Percentiles rank a stretch among this genome's conserved stretches.
Evolutionary conservation across 495 filamentous ascomycete genomes (phyloP).

Genomic region (Podospora australis): DNA sequence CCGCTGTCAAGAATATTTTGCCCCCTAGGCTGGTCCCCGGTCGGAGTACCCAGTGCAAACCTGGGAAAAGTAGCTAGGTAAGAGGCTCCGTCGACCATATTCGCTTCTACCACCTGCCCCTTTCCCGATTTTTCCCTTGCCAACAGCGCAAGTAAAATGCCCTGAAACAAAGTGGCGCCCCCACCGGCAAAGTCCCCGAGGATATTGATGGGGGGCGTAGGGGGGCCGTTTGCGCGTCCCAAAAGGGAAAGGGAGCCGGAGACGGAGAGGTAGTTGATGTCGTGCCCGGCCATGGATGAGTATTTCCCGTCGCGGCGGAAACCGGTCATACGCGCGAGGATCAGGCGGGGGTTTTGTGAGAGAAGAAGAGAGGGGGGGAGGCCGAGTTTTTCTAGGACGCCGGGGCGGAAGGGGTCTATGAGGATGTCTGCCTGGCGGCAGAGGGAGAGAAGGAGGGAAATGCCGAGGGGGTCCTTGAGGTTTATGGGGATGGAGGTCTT

Average conservation of each 20-base stretch:
- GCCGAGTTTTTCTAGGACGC: conserved; percentile 76
- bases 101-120: conserved; percentile 87
- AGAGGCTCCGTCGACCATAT: conserved; percentile 88
- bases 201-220: conserved; percentile 75
- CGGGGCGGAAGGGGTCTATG: conserved; percentile 90
- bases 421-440: conserved; percentile 62
- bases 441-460: conserved; percentile 59
- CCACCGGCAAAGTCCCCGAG: conserved; percentile 89
- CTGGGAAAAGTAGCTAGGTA: conserved; percentile 73
- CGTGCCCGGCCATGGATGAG: conserved; percentile 85
- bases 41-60: conserved; percentile 49
- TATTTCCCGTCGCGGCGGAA: conserved; percentile 85
- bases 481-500: conserved; percentile 75
- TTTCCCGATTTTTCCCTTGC: conserved; percentile 51
- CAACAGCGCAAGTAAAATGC: conserved; percentile 58
- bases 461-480: conserved; percentile 59
- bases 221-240: conserved; percentile 60
- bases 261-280: conserved; percentile 94
- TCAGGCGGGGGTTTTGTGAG: conserved; percentile 62
- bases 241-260: conserved; percentile 73
- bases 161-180: conserved; percentile 68
- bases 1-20: conserved; percentile 77
- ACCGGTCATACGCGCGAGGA: conserved; percentile 81
- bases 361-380: conserved; percentile 63
- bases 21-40: conserved; percentile 60